Conservation (phyloP, 352 stramenopile species). For the Thalassiosira livingstoniorum region DNA sequence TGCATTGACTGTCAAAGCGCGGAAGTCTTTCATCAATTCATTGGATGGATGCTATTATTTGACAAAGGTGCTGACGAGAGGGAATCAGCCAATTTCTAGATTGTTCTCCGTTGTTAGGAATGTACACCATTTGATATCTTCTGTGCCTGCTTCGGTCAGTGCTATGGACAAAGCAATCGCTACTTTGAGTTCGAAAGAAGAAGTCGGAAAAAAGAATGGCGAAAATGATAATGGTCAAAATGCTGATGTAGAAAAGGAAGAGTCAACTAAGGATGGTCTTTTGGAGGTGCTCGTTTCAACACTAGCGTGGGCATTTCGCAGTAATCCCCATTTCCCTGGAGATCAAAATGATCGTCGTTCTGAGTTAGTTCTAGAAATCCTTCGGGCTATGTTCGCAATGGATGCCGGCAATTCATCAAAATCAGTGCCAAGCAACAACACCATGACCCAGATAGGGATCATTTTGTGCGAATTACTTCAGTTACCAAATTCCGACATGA, state of each 20-base stretch:
- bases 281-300: conserved; percentile 50
- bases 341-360: conserved; percentile 55
- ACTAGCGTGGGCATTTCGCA: conserved; percentile 50
- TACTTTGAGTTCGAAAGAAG: conserved; percentile 14
- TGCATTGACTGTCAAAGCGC: conserved; percentile 14
- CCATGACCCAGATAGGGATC: conserved; percentile 47
- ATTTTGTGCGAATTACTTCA: conserved; percentile 48
- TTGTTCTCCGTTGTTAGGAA: conserved; percentile 51
- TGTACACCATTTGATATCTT: conserved; percentile 52
- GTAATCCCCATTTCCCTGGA: conserved; percentile 55
- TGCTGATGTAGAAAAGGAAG: too few relatives aligned
- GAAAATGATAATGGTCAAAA: conserved; percentile 4
- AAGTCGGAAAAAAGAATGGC: not conserved
- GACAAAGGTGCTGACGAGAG: conserved; percentile 32
- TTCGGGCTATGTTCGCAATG: conserved; percentile 68
- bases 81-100: conserved; percentile 40
- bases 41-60: conserved; percentile 38
- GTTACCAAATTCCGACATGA: conserved; percentile 35
- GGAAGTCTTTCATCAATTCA: conserved; percentile 38
- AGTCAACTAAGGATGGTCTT: conserved; percentile 33
- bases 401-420: conserved; percentile 16
- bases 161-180: conserved; percentile 43
- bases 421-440: conserved; percentile 23
- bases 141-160: conserved; percentile 33
- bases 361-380: conserved; percentile 74